Base-by-base conservation (phyloP, 2,329 filamentous ascomycete genomes). In the Apiospora sp. region DNA sequence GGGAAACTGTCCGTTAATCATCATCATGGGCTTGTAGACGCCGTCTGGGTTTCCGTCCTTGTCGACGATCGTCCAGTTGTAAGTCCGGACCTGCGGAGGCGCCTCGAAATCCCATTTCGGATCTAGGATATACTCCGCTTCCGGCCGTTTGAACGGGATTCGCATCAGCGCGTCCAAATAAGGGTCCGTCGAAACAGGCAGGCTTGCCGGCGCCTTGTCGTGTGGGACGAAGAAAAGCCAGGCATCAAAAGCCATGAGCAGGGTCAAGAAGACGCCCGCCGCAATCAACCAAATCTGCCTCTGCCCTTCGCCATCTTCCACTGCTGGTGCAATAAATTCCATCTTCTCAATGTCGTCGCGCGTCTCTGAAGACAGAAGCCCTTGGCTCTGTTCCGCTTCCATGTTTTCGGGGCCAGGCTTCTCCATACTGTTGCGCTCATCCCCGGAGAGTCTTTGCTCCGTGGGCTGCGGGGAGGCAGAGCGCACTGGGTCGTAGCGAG, bases 1-100 rank as follows among this genome's bases (percentile, higher is more conserved):
- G 0, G 94, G 94, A 81, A 93, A 95, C 78, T 92, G 86, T 48
- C 91, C 90, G 78, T 96, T 94, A 82, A 94, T 93, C 49, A 92
- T 89, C 70, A 94, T 88, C 85, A 92, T 88, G 12, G 84, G 86
- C 27, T 87, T 85, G 61, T 81, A 85, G 27, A 90, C 81, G 4
- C 88, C 91, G 76, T 93, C 90, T 0, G 91, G 91, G 71, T 90
- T 91, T 58, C 89, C 85, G 0, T 85, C 82, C 44, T 87, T 87
- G 73, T 92, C 89, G 13, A 82, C 79, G 43, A 93, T 87, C 0
- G 83, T 87, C 90, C 91, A 93, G 73, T 86, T 82, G 76, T 90
- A 91, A 74, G 89, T 86, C 75, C 91, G 86, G 2, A 84, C 85
- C 22, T 84, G 85, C 0, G 87, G 85, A 3, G 84, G 75, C 0